phyloP scores from a whole-genome alignment of 2,329 filamentous ascomycete genomes.

The Verticillium nonalfalfae region DNA sequence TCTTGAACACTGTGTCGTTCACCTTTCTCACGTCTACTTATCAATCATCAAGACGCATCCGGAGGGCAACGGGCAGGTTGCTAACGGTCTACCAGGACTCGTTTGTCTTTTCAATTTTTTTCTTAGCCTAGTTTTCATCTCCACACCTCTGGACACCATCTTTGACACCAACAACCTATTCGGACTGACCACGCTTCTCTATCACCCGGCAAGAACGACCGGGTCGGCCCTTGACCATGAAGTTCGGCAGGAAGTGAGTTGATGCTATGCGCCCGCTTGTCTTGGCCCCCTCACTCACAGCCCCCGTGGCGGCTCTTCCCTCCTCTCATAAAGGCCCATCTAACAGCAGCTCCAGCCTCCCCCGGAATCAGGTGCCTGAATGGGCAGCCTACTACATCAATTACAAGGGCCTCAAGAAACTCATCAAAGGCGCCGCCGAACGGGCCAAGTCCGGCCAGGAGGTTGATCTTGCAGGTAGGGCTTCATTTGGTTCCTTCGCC shows the following conservation, averaged over 20 bases:
- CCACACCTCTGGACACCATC: too few species aligned
- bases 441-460: constrained; percentile 62
- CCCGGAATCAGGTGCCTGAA: constrained; percentile 79
- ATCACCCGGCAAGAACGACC: background rate
- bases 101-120: too few species aligned
- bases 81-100: too few species aligned
- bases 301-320: background rate
- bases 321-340: background rate
- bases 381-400: constrained; percentile 82
- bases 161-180: background rate
- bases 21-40: too few species aligned
- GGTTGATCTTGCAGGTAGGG: constrained; percentile 80
- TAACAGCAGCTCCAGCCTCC: constrained; percentile 43
- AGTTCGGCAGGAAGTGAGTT: constrained; percentile 56
- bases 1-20: background rate
- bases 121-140: too few species aligned
- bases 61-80: too few species aligned
- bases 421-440: constrained; percentile 75
- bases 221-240: constrained; percentile 37
- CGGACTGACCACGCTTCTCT: background rate
- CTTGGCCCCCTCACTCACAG: background rate
- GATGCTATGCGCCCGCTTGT: background rate
- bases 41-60: too few species aligned
- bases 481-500: constrained; percentile 17
- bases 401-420: constrained; percentile 89